These are phyloP conservation scores for Diaporthe vexans DNA, from an alignment of 2,329 filamentous ascomycete species.

Conservation along the genomic window DNA sequence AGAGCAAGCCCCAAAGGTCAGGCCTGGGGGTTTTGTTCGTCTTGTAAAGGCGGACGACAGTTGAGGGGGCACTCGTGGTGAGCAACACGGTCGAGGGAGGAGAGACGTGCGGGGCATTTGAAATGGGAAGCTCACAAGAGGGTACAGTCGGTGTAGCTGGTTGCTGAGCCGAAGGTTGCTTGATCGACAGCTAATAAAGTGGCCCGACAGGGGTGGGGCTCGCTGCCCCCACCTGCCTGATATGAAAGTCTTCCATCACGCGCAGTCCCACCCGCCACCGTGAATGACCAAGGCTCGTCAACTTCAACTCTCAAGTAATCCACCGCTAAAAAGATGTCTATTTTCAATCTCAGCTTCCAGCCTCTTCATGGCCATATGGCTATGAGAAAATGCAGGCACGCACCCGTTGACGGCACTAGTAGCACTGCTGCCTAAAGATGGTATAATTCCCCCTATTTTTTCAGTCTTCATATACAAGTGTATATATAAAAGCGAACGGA, in stretches of 20 bases:
- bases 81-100: slow-evolving; percentile 47
- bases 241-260: background rate
- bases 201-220: slow-evolving; percentile 4
- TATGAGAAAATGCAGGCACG: background rate
- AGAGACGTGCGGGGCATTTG: slow-evolving; percentile 63
- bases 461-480: background rate
- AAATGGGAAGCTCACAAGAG: slow-evolving; percentile 35
- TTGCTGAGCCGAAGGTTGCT: slow-evolving; percentile 23
- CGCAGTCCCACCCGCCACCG: background rate
- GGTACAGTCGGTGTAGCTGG: slow-evolving; percentile 33
- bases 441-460: background rate
- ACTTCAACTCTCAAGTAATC: background rate
- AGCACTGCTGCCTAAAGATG: slow-evolving; percentile 14
- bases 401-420: background rate
- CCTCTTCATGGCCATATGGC: slow-evolving; percentile 7
- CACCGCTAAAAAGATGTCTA: background rate
- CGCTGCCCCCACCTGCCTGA: background rate
- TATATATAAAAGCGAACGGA: background rate
- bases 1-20: background rate
- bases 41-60: slow-evolving; percentile 16
- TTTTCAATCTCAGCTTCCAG: slow-evolving; percentile 17
- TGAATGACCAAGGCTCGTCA: background rate
- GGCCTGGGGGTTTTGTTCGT: slow-evolving; percentile 10
- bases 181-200: slow-evolving; percentile 10
- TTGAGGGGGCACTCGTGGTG: slow-evolving; percentile 33